Conservation (phyloP, 495 filamentous ascomycete genomes). For the Gamarada debralockiae region DNA sequence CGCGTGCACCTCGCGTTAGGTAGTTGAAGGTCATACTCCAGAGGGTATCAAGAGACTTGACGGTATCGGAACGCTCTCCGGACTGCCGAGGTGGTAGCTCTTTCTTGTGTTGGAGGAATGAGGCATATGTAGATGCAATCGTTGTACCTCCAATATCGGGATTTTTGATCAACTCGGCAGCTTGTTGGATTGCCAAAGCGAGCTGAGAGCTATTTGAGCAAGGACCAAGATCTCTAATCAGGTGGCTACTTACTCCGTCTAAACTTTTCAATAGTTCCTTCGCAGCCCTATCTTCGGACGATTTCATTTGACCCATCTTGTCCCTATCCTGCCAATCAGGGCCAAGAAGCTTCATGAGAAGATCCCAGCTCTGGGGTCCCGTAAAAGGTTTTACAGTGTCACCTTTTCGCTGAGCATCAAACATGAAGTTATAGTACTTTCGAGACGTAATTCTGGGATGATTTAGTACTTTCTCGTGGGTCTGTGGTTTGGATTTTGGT, state of each 20-base stretch:
- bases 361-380: constrained; percentile 8
- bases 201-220: too few relatives aligned
- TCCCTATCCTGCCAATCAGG: constrained; percentile 10
- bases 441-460: constrained; percentile 15
- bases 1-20: constrained; percentile 4
- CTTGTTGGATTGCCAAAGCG: constrained; percentile 12
- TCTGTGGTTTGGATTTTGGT: too few relatives aligned
- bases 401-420: constrained; percentile 11
- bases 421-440: constrained; percentile 13
- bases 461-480: too few relatives aligned
- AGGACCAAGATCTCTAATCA: too few relatives aligned
- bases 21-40: constrained; percentile 12
- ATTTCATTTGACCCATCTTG: constrained; percentile 2
- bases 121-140: constrained; percentile 4
- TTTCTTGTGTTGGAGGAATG: constrained; percentile 8
- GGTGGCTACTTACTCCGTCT: constrained; percentile 13
- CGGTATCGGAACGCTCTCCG: constrained; percentile 1
- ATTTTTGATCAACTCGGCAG: constrained; percentile 6
- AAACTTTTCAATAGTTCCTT: constrained; percentile 9
- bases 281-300: constrained; percentile 10
- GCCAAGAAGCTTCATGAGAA: constrained; percentile 13
- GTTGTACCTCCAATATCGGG: constrained; percentile 5
- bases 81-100: not conserved
- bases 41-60: constrained; percentile 8
- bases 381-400: constrained; percentile 14